Base-by-base conservation (phyloP, 768 basidiomycete species). In the Mycena galericulata region DNA sequence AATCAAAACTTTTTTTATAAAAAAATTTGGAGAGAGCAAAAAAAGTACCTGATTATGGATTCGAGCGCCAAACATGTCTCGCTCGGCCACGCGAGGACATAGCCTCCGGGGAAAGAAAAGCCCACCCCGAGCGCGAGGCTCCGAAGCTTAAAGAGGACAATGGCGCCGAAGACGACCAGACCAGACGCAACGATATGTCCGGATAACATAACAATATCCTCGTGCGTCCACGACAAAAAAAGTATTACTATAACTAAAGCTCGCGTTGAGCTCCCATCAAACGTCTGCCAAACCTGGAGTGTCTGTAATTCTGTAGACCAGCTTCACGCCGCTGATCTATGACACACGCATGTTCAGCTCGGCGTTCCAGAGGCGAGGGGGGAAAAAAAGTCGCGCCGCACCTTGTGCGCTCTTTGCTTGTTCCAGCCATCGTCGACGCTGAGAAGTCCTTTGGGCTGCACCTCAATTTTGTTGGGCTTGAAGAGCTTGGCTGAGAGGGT, bases 161-260 rank as follows among this genome's bases (percentile, higher is more conserved):
- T n/a, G n/a, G n/a, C n/a, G n/a, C n/a, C n/a, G n/a, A n/a, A n/a
- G n/a, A n/a, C n/a, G n/a, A n/a, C n/a, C n/a, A n/a, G n/a, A n/a
- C n/a, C n/a, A n/a, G n/a, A n/a, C n/a, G n/a, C n/a, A n/a, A n/a
- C n/a, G n/a, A n/a, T n/a, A n/a, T n/a, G n/a, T n/a, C n/a, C n/a
- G n/a, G n/a, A n/a, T n/a, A n/a, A n/a, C n/a, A n/a, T n/a, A n/a
- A n/a, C n/a, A n/a, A n/a, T n/a, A n/a, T n/a, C n/a, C n/a, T n/a
- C n/a, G n/a, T n/a, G n/a, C n/a, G n/a, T n/a, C n/a, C n/a, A 55
- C 54, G 40, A 55, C 26, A 26, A n/a, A 53, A 55, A 55, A 55
- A 55, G 40, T 20, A n/a, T n/a, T n/a, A n/a, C 32, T 51, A 51
- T 55, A 81, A 61, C 59, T 27, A 61, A 50, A 51, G 24, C 47